Base-by-base conservation (phyloP, 495 filamentous ascomycete species). In the Aspergillus cavernicola region DNA sequence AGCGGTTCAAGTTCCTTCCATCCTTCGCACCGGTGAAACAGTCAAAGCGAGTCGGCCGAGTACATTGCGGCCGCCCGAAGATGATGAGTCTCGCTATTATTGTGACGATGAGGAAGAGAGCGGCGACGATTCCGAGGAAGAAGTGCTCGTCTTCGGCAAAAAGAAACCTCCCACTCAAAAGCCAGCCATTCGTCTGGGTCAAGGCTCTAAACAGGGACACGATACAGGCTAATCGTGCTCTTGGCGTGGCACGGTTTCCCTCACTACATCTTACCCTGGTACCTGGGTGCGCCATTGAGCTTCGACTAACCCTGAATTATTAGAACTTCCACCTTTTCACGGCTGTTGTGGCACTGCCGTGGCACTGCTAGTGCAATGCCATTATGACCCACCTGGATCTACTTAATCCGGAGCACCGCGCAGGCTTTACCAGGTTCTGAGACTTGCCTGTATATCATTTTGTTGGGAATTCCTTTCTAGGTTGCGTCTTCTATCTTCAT, bases 41-140 rank as follows among this genome's bases (percentile, higher is more conserved):
- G 67, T 75, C 51, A 77, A 73, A 56, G 66, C 71, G 2, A 58
- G 40, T 36, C 62, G 55, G 13, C 38, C 43, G 9, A 62, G 53
- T 32, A 53, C 60, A 10, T 60, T 47, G 7, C 64, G 64, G 2
- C 52, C 63, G 6, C 55, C 57, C 5, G 69, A 76, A 42, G 73
- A 75, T 29, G 72, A 76, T 24, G 70, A 73, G 49, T 66, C 66
- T 33, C 57, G 68, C 36, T 76, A 72, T 52, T 74, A 72, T 57
- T 75, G 71, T 41, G 69, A 74, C 41, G 71, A 77, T 45, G 75
- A 77, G 51, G 67, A 77, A 42, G 72, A 75, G 20, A 67, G 58
- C 20, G 66, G 65, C 50, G 56, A 65, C 16, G 75, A 77, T 12
- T 80, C 78, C 0, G 78, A 80, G 58, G 77, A 78, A 23, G 78